A percentile compares a stretch with the other conserved stretches of the same genome.
Conservation (phyloP, 2,329 filamentous ascomycete species). For the Diaporthe sp. region DNA sequence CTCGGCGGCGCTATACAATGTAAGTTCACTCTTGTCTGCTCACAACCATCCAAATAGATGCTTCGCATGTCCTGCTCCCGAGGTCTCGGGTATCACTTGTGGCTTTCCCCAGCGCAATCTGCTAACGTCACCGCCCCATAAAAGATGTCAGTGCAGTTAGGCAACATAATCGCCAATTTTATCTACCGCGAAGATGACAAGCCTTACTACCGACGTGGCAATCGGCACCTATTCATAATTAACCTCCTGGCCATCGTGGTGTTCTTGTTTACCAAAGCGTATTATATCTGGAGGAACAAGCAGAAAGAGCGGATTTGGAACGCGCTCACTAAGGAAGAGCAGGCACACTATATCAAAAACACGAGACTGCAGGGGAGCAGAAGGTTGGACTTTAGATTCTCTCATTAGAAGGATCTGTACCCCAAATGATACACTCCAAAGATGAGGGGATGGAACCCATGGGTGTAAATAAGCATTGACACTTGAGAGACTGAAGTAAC, state of each 20-base stretch:
- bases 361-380: constrained; percentile 57
- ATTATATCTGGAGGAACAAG: constrained; percentile 63
- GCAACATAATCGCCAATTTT: constrained; percentile 46
- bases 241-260: constrained; percentile 59
- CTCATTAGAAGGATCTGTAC: constrained; percentile 41
- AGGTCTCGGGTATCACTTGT: background rate
- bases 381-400: constrained; percentile 55
- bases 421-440: background rate
- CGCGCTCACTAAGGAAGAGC: constrained; percentile 58
- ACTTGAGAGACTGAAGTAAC: background rate
- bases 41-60: rapidly evolving
- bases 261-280: constrained; percentile 62
- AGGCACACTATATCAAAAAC: constrained; percentile 57
- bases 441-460: too few relatives aligned
- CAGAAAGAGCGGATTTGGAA: constrained; percentile 58
- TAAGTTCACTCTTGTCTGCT: constrained; percentile 36
- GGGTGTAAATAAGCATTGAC: background rate
- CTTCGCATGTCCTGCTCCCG: background rate
- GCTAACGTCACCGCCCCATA: background rate
- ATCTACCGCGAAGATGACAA: constrained; percentile 67
- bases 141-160: constrained; percentile 50
- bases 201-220: constrained; percentile 64
- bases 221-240: constrained; percentile 62
- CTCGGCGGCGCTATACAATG: constrained; percentile 68
- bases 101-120: rapidly evolving